A percentile compares a stretch with the other conserved stretches of the same genome.
These are phyloP conservation scores for Sinapis alba DNA, from an alignment of 441 rosid species.

Conservation along the genomic window DNA sequence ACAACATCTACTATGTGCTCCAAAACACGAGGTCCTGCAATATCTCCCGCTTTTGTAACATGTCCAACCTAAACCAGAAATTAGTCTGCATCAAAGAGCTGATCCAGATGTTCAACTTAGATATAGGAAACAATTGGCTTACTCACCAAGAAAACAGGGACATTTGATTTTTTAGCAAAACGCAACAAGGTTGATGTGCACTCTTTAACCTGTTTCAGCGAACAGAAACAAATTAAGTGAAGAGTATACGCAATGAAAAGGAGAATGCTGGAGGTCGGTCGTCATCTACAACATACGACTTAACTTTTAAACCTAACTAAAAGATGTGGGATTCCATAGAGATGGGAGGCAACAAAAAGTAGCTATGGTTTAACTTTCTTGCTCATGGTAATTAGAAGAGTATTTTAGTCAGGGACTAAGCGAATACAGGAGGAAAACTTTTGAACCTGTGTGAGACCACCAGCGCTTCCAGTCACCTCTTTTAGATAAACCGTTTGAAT, in stretches of 20 bases:
- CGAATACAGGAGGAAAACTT: slow-evolving; percentile 8
- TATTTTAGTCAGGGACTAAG: background rate
- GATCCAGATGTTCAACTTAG: background rate
- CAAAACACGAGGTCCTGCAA: slow-evolving; percentile 98
- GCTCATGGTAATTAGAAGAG: background rate
- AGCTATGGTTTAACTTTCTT: slow-evolving; percentile 7
- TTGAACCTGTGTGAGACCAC: slow-evolving; percentile 76
- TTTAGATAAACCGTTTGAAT: slow-evolving; percentile 86
- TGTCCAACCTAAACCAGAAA: slow-evolving; percentile 75
- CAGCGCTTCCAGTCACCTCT: slow-evolving; percentile 72
- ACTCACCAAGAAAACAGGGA: slow-evolving; percentile 90
- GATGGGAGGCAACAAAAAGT: slow-evolving; percentile 15
- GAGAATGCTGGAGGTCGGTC: background rate
- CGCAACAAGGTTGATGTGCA: slow-evolving; percentile 90
- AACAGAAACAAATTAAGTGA: background rate
- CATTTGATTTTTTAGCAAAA: slow-evolving; percentile 80
- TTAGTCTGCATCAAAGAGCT: slow-evolving; percentile 14
- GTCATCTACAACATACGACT: background rate
- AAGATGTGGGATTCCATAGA: background rate
- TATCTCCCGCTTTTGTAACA: slow-evolving; percentile 89
- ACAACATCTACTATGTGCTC: slow-evolving; percentile 99
- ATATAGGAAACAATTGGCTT: background rate
- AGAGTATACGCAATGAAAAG: background rate
- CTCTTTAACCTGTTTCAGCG: slow-evolving; percentile 74
- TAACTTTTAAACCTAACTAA: background rate